Conservation (phyloP, 176 grass and related monocot species). For the Oryza nivara region DNA sequence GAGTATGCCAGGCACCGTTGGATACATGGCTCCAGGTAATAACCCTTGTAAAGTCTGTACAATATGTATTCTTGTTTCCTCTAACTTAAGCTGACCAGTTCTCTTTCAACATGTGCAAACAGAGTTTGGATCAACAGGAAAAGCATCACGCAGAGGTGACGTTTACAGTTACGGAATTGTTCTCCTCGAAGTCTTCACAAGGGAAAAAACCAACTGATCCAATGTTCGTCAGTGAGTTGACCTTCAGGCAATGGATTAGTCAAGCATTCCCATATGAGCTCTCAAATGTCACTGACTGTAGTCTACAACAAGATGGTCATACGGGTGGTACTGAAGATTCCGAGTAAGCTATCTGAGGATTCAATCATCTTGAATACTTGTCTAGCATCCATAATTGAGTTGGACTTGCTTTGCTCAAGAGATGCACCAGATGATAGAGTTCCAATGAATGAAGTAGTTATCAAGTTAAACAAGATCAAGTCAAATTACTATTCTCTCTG, state of each 20-base stretch:
- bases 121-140: constrained; percentile 55
- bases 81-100: not conserved
- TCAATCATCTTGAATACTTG: constrained; percentile 1
- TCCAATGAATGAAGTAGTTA: constrained; percentile 43
- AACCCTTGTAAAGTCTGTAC: not conserved
- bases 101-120: constrained; percentile 19
- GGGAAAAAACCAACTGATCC: constrained; percentile 60
- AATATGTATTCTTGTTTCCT: not conserved
- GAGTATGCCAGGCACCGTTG: constrained; percentile 44
- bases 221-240: constrained; percentile 46
- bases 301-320: constrained; percentile 7
- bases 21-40: constrained; percentile 56
- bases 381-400: constrained; percentile 37
- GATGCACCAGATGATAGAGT: constrained; percentile 47
- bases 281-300: constrained; percentile 26
- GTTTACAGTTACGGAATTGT: constrained; percentile 66
- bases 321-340: not conserved
- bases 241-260: constrained; percentile 56
- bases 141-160: constrained; percentile 51
- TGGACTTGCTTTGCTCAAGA: constrained; percentile 55
- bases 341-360: not conserved
- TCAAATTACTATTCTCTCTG: constrained; percentile 13
- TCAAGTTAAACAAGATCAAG: constrained; percentile 49
- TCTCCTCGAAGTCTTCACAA: constrained; percentile 58
- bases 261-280: constrained; percentile 35